Evolutionary conservation across 768 basidiomycete species (phyloP).

Genomic region (Boletus speciosus): DNA sequence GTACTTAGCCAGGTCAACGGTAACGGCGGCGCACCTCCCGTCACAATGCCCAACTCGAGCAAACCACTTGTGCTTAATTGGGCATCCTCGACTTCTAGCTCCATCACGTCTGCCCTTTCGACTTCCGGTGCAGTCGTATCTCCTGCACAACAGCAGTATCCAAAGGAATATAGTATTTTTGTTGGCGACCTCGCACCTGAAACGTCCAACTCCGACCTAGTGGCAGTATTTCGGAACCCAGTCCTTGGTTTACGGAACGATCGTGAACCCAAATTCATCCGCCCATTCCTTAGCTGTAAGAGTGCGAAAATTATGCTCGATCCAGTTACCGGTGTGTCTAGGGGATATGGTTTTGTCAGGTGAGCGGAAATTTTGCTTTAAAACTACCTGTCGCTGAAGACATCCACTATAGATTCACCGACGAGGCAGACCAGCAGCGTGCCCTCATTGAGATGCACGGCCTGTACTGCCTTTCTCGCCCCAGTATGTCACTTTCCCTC

Average conservation of each 20-base stretch:
- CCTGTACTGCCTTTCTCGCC: conserved; percentile 82
- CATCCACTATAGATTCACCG: conserved; percentile 62
- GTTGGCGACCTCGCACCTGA: conserved; percentile 92
- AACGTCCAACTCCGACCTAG: conserved; percentile 93
- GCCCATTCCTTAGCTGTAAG: conserved; percentile 87
- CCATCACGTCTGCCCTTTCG: conserved; percentile 31
- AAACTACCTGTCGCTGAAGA: conserved; percentile 4
- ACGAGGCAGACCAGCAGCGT: conserved; percentile 84
- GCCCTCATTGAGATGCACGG: conserved; percentile 92
- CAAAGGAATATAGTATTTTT: conserved; percentile 91
- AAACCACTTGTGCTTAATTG: conserved; percentile 81
- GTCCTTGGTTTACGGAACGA: conserved; percentile 82
- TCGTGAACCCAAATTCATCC: conserved; percentile 83
- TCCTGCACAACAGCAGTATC: conserved; percentile 51
- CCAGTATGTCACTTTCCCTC: conserved; percentile 53
- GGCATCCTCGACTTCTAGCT: conserved; percentile 48
- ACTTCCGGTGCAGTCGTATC: conserved; percentile 28
- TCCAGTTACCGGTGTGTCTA: conserved; percentile 81
- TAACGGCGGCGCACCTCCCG: conserved; percentile 37
- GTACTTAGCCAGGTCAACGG: conserved; percentile 67
- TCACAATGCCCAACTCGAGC: conserved; percentile 83
- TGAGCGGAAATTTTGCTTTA: conserved; percentile 31
- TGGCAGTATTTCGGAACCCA: conserved; percentile 88
- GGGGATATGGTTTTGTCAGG: conserved; percentile 94
- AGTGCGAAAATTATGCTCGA: conserved; percentile 96